A percentile compares a stretch with the other conserved stretches of the same genome.
Evolutionary conservation across 139 green algal genomes (phyloP).

Genomic region (Coelastrella sp.): DNA sequence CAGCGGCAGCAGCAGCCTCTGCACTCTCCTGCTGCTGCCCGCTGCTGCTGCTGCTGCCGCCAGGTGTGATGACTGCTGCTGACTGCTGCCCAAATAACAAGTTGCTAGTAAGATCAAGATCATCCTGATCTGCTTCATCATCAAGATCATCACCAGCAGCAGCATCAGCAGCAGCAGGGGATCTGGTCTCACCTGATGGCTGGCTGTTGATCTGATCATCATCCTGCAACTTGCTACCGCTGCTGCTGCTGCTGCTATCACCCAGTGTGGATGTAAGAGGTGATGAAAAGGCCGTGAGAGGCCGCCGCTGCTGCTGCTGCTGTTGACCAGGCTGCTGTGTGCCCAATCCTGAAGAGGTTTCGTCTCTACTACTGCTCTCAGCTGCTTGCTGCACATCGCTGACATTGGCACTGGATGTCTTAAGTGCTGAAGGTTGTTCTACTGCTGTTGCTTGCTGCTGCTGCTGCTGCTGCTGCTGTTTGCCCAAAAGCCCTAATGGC

Average conservation of each 20-base stretch:
- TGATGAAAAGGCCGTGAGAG: too few relatives aligned
- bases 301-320: background rate
- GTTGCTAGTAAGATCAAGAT: background rate
- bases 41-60: slow-evolving; percentile 23
- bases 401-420: background rate
- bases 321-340: background rate
- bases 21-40: slow-evolving; percentile 1
- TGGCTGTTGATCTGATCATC: background rate
- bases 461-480: slow-evolving; percentile 17
- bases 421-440: background rate
- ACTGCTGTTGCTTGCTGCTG: background rate
- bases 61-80: background rate
- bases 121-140: background rate
- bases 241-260: slow-evolving; percentile 22
- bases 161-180: background rate
- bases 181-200: background rate
- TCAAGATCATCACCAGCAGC: background rate
- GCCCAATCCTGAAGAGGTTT: background rate
- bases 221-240: background rate
- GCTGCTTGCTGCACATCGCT: background rate
- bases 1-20: background rate
- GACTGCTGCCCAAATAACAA: background rate
- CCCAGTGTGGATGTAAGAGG: too few relatives aligned
- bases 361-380: background rate
- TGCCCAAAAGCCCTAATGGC: background rate